Percentiles rank a stretch among this genome's conserved stretches.
Conservation (phyloP, 768 basidiomycete genomes). For the Coprinopsis sp. region DNA sequence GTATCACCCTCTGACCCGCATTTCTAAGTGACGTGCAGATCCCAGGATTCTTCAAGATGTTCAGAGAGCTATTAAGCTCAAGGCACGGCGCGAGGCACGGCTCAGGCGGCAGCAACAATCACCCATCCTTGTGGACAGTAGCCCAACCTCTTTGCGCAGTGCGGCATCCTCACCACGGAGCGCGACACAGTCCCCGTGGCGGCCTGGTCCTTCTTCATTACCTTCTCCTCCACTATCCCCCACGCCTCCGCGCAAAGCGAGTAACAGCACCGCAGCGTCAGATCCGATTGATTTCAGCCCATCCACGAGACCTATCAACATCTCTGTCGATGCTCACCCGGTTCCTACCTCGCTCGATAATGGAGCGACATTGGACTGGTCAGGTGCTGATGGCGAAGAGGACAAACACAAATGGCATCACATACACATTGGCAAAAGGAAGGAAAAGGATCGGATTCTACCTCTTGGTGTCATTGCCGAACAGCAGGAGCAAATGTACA, state of each 20-base stretch:
- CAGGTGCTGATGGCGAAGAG: conserved; percentile 49
- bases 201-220: conserved; percentile 18
- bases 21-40: conserved; percentile 39
- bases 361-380: conserved; percentile 72
- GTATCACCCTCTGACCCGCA: neutral
- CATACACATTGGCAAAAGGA: conserved; percentile 56
- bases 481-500: conserved; percentile 55
- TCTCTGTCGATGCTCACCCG: conserved; percentile 45
- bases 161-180: conserved; percentile 15
- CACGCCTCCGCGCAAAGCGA: conserved; percentile 22
- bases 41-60: conserved; percentile 79
- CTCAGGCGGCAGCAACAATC: conserved; percentile 26
- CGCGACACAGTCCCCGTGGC: conserved; percentile 23
- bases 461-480: conserved; percentile 45
- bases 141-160: neutral
- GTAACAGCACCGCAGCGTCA: conserved; percentile 27
- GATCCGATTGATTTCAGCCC: conserved; percentile 76
- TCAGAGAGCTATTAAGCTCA: conserved; percentile 67
- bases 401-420: conserved; percentile 58
- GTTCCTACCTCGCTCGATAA: conserved; percentile 67
- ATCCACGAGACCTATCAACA: conserved; percentile 37
- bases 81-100: conserved; percentile 71
- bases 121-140: conserved; percentile 7
- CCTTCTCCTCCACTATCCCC: conserved; percentile 23
- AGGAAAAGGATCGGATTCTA: conserved; percentile 45